Evolutionary conservation across 306 rosid genomes (phyloP), one percentile per base, ranked within the genome.

Genomic region (Rosa lucieae): DNA sequence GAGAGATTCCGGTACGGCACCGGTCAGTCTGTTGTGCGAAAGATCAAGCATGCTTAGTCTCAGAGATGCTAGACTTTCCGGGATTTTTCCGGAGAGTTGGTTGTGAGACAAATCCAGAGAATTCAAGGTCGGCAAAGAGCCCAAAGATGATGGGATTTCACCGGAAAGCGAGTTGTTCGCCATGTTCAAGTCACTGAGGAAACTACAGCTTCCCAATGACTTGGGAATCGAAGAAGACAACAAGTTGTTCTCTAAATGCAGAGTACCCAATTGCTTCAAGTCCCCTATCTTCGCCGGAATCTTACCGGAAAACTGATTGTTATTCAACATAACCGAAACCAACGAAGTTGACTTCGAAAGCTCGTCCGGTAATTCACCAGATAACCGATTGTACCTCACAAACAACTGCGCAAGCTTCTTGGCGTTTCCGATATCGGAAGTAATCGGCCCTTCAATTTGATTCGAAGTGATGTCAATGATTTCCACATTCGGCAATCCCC

Each of bases 31-130:
- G 81, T 95, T 95, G 67, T 86, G 10, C 0, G 99, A 93, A 1
- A 95, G 80, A 72, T 95, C 98, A 53, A 95, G 86, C 18, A 88
- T 81, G 74, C 99, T 95, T 6, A 95, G 76, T 74, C 84, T 81
- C 21, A 91, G 86, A 15, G 80, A 82, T 0, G 88, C 81, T 29
- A 95, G 79, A 55, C 87, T 86, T 48, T 17, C 14, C 0, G 99
- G 99, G 32, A 95, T 93, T 79, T 79, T 75, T 4, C 99, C 99
- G 0, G 94, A 85, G 48, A 95, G 87, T 39, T 82, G 48, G 13
- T 95, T 95, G 2, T 49, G 12, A 0, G 99, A 93, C 43, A 95
- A 73, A 53, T 95, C 85, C 8, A 95, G 76, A 15, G 93, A 87
- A 75, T 90, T 93, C 1, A 95, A 78, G 68, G 74, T 78, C 0